Base-by-base conservation (phyloP, 2,329 filamentous ascomycete species). In the Fragosphaeria purpurea region DNA sequence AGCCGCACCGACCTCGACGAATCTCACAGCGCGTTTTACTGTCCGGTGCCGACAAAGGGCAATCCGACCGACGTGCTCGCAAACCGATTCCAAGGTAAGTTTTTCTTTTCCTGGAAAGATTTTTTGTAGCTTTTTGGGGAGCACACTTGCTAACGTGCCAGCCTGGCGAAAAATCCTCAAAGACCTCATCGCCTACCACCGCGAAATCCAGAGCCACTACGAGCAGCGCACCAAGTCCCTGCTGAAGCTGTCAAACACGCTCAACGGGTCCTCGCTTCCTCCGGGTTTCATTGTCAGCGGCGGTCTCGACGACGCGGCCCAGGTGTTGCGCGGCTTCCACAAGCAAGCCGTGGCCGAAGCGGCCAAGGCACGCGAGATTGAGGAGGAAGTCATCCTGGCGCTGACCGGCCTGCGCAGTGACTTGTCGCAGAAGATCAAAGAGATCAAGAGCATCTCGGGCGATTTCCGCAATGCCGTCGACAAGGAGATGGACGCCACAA, bases 391-490 rank as follows among this genome's bases (percentile, higher is more conserved):
- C 44, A 88, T 97, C 56, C 74, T 87, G 47, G 89, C 91, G 48
- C 73, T 98, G 50, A 88, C 84, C 2, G 89, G 89, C 1, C 72
- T 98, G 49, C 76, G 93, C 52, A 90, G 83, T 61, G 93, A 98
- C 65, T 73, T 98, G 13, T 85, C 86, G 55, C 88, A 94, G 65
- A 98, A 98, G 72, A 95, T 95, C 67, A 98, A 97, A 68, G 93
- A 98, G 69, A 98, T 98, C 71, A 95, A 95, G 70, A 85, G 82
- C 58, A 73, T 98, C 12, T 86, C 88, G 6, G 86, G 89, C 12
- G 93, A 98, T 66, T 98, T 98, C 70, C 95, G 95, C 70, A 98
- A 95, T 64, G 86, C 85, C 0, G 89, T 98, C 8, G 88, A 95
- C 32, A 95, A 91, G 70, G 93, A 97, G 67, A 91, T 95, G 72